Conservation (phyloP, 2,329 filamentous ascomycete genomes). For the Alternaria panax region DNA sequence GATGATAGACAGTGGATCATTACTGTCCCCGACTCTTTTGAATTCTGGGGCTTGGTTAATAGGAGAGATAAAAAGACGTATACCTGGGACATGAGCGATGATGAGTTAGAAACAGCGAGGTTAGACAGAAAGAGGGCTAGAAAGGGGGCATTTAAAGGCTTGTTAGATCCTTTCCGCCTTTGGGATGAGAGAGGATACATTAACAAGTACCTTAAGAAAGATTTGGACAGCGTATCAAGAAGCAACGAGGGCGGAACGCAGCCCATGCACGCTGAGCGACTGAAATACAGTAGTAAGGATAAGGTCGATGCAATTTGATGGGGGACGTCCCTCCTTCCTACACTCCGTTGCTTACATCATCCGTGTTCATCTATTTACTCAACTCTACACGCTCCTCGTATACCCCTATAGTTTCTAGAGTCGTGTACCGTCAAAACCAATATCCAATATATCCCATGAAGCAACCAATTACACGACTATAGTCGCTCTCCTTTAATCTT, state of each 20-base stretch:
- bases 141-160: constrained; percentile 23
- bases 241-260: background rate
- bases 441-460: background rate
- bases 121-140: constrained; percentile 39
- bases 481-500: background rate
- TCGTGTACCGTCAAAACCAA: background rate
- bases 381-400: background rate
- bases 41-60: constrained; percentile 42
- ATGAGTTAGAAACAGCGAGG: constrained; percentile 37
- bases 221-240: background rate
- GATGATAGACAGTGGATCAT: constrained; percentile 56
- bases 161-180: constrained; percentile 43
- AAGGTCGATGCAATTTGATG: background rate
- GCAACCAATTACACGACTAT: background rate
- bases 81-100: constrained; percentile 50
- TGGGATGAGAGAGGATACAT: constrained; percentile 41
- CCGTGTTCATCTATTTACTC: background rate
- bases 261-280: background rate
- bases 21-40: constrained; percentile 50
- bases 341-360: background rate
- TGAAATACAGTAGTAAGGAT: background rate
- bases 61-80: constrained; percentile 45
- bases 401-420: background rate
- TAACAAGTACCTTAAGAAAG: constrained; percentile 32
- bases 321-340: background rate